phyloP scores from a whole-genome alignment of 129 eudicot genomes.

The Escallonia herrerae region DNA sequence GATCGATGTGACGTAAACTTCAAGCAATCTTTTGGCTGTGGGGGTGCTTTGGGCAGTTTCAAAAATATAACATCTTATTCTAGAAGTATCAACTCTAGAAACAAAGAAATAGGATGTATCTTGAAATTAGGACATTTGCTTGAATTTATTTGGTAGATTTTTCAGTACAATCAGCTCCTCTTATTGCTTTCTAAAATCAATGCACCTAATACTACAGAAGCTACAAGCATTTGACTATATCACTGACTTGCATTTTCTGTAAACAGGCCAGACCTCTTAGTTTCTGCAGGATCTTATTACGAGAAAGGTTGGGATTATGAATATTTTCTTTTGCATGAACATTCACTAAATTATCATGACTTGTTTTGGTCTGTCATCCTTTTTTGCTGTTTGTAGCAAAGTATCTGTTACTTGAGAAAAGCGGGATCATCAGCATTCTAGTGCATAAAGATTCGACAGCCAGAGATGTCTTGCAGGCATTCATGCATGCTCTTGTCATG shows the following conservation, averaged over 20 bases:
- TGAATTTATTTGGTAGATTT: conserved; percentile 1
- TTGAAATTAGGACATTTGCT: neutral
- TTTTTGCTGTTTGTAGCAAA: conserved; percentile 35
- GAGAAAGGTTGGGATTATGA: conserved; percentile 46
- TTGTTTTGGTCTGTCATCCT: neutral
- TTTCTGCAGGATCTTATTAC: conserved; percentile 59
- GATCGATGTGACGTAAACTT: conserved; percentile 2
- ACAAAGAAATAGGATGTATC: neutral
- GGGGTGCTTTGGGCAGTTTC: neutral
- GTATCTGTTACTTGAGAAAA: conserved; percentile 57
- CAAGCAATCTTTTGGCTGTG: neutral
- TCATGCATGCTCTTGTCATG: conserved; percentile 88
- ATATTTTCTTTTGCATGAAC: conserved; percentile 2
- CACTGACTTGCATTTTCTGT: neutral
- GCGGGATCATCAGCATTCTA: conserved; percentile 47
- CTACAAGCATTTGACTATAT: neutral
- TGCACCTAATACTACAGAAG: neutral
- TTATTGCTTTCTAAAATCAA: conserved; percentile 2
- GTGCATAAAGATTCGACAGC: conserved; percentile 75
- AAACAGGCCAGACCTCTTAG: conserved; percentile 55
- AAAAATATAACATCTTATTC: too few relatives aligned
- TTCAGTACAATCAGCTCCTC: conserved; percentile 2
- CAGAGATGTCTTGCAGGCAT: conserved; percentile 63
- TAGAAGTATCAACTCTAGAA: neutral
- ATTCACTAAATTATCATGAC: neutral